Conservation (phyloP, 1,284 basidiomycete species). For the Fistulinella cinereoalba region DNA sequence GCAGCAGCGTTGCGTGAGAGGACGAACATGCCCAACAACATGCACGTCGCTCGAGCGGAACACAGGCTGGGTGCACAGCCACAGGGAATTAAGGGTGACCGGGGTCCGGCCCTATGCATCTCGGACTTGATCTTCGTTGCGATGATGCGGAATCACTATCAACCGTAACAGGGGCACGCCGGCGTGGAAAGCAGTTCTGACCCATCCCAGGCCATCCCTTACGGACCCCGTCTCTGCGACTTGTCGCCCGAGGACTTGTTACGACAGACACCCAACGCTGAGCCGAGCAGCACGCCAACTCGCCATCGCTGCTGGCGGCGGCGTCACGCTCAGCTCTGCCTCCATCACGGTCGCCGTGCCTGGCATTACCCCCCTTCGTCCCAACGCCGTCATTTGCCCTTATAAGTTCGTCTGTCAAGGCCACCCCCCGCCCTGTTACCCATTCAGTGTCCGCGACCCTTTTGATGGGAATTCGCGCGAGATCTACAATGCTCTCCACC, state of each 20-base stretch:
- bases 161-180: slow-evolving; percentile 27
- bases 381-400: neutral
- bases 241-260: slow-evolving; percentile 17
- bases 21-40: neutral
- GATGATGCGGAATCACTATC: slow-evolving; percentile 25
- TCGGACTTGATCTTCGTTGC: slow-evolving; percentile 30
- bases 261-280: no score
- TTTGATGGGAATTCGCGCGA: slow-evolving; percentile 17
- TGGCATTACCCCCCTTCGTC: slow-evolving; percentile 4
- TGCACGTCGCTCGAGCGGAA: no score
- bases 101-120: slow-evolving; percentile 5
- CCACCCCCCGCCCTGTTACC: no score
- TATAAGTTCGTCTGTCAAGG: neutral
- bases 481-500: neutral
- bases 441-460: slow-evolving; percentile 23
- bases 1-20: slow-evolving; percentile 21
- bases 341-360: slow-evolving; percentile 16
- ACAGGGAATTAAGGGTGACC: slow-evolving; percentile 5
- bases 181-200: slow-evolving; percentile 29
- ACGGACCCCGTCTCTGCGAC: neutral
- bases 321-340: slow-evolving; percentile 18
- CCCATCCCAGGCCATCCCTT: no score
- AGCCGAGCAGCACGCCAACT: no score
- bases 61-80: no score
- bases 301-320: no score